These are phyloP conservation scores for Ustilago tritici DNA, from an alignment of 1,284 basidiomycete species.

Conservation along the genomic window DNA sequence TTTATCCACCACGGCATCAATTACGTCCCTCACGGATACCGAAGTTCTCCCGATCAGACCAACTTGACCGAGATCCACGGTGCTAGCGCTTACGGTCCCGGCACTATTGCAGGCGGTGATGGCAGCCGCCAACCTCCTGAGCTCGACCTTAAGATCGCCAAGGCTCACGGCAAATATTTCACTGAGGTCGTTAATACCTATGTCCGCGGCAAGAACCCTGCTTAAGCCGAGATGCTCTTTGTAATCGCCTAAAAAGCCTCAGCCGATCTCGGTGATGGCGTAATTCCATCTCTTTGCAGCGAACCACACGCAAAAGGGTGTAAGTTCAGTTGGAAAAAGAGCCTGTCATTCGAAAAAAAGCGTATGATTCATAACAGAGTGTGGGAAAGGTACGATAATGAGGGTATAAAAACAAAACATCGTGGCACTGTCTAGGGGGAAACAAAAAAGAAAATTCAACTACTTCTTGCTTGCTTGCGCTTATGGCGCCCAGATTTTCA, in stretches of 20 bases:
- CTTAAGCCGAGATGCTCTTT: conserved; percentile 5
- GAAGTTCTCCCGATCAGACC: conserved; percentile 29
- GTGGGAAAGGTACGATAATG: conserved; percentile 11
- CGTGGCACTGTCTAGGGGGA: neutral
- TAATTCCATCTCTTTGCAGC: neutral
- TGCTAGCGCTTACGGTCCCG: conserved; percentile 53
- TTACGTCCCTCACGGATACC: conserved; percentile 54
- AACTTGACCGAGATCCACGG: conserved; percentile 46
- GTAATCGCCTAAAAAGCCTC: too few relatives aligned
- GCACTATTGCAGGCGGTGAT: conserved; percentile 56
- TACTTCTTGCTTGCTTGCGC: neutral
- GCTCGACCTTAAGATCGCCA: conserved; percentile 46
- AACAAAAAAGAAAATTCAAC: too few relatives aligned
- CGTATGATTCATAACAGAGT: neutral
- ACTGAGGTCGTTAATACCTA: conserved; percentile 51
- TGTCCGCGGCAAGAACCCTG: conserved; percentile 48
- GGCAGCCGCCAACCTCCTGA: conserved; percentile 48
- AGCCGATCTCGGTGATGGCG: too few relatives aligned
- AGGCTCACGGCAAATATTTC: conserved; percentile 54
- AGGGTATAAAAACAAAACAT: conserved; percentile 18
- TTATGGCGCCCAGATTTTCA: conserved; percentile 66
- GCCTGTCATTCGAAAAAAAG: neutral
- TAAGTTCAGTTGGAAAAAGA: neutral
- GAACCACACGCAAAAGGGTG: neutral
- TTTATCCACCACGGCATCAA: conserved; percentile 61